These are phyloP conservation scores for Eucalyptus tenuipes DNA, from an alignment of 345 rosid genomes.

Conservation along the genomic window DNA sequence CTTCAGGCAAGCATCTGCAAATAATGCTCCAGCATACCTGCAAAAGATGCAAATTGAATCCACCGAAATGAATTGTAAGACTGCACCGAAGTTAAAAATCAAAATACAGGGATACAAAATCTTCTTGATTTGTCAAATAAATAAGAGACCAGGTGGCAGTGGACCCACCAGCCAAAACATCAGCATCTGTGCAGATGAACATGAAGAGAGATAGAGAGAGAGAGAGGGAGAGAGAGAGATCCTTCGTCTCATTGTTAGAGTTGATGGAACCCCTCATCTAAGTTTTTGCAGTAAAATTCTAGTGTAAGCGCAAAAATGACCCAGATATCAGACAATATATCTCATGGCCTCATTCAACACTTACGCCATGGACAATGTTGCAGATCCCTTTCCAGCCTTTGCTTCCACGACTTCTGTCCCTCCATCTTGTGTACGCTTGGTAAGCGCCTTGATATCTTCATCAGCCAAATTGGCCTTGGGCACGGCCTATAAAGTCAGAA, in stretches of 20 bases:
- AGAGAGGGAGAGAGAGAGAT: neutral
- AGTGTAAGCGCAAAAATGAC: too few species aligned
- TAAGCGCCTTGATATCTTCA: slow-evolving; percentile 53
- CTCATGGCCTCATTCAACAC: slow-evolving; percentile 4
- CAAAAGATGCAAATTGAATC: neutral
- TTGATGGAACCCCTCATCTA: neutral
- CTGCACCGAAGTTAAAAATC: neutral
- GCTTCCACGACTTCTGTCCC: slow-evolving; percentile 90
- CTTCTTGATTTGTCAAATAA: neutral
- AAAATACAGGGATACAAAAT: neutral
- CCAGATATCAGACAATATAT: neutral
- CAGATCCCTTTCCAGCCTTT: slow-evolving; percentile 93
- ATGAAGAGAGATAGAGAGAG: neutral
- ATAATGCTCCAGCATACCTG: slow-evolving; percentile 82
- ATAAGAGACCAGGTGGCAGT: neutral
- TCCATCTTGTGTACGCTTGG: slow-evolving; percentile 87
- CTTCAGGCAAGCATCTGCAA: slow-evolving; percentile 88
- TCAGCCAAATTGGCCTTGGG: slow-evolving; percentile 61
- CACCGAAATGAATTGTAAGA: neutral
- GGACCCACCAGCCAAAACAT: neutral
- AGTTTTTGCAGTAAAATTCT: neutral
- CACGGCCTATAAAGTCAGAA: slow-evolving; percentile 37
- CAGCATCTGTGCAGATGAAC: neutral
- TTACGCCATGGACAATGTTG: slow-evolving; percentile 93
- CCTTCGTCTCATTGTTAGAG: neutral